Evolutionary conservation across 306 rosid species (phyloP), one percentile per base, ranked within the genome.

Genomic region (Aeschynomene evenia): DNA sequence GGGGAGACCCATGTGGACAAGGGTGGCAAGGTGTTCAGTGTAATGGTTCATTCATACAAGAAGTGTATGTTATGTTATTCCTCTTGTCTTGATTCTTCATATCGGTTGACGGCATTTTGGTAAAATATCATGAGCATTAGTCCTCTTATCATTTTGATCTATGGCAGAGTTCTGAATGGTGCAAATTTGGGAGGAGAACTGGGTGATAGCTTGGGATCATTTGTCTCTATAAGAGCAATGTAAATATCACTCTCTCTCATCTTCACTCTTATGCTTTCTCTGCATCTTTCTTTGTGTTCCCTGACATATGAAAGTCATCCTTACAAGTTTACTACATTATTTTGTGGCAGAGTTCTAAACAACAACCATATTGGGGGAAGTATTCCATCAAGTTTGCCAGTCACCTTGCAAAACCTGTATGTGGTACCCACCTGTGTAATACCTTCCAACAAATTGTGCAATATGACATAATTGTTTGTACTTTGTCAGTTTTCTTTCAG

Each of bases 1-100:
- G 75, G 5, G 97, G 95, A 73, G 98, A 93, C 80, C 98, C 98
- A 0, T 93, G 98, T 5, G 98, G 97, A 48, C 86, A 93, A 64
- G 83, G 66, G 11, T 93, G 97, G 98, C 98, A 93, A 77, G 98
- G 98, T n/a, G 84, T 92, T 71, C 79, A 22, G 21, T 92, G 98
- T 64, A 85, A 88, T 19, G 85, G 82, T 59, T 74, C 93, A 55
- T 34, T 31, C 57, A 92, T 90, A 72, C 70, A 79, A 77, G 60
- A 22, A 75, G 88, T 92, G 98, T 92, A 83, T 26, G 96, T 28
- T 56, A 40, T 16, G 87, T 53, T 64, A 53, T 19, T 64, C 43
- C 70, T 60, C 36, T 42, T 63, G n/a, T 61, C 63, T 76, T 20
- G 51, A 14, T 50, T 50, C 49, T 53, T 49, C 62, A 36, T 48